Evolutionary conservation across 2,329 filamentous ascomycete species (phyloP).

Genomic region (Blastomyces emzantsi): DNA sequence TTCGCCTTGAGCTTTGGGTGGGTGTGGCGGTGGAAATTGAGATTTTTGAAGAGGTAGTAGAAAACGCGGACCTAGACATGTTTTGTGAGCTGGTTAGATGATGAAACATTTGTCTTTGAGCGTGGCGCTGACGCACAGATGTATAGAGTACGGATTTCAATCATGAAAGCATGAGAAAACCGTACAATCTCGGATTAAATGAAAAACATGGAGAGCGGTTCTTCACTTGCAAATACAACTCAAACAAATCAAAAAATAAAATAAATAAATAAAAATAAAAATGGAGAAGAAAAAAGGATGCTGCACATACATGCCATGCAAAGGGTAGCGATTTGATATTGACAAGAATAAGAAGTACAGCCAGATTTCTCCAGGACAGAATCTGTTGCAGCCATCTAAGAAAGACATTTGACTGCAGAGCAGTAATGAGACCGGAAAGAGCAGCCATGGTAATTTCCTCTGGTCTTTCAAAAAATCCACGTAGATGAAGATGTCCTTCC

Average conservation of each 20-base stretch:
- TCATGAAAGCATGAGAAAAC: background rate
- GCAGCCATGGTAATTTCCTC: background rate
- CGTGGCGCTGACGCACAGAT: background rate
- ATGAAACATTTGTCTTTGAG: background rate
- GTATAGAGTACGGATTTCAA: no score
- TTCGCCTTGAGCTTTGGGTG: conserved; percentile 36
- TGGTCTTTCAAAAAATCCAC: no score
- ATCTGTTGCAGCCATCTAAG: background rate
- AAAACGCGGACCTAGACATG: conserved; percentile 47
- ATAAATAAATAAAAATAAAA: background rate
- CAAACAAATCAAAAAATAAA: background rate
- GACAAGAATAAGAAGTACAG: conserved; percentile 47
- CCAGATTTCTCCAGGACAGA: conserved; percentile 27
- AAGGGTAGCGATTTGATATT: conserved; percentile 70
- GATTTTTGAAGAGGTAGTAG: conserved; percentile 49
- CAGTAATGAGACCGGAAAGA: background rate
- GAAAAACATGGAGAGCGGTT: background rate
- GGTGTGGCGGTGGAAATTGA: conserved; percentile 42
- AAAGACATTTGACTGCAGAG: background rate
- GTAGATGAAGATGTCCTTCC: no score
- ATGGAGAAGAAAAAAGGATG: conserved; percentile 2
- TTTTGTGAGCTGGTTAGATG: background rate
- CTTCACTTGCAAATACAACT: background rate
- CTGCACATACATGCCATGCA: conserved; percentile 59
- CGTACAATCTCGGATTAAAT: background rate